Conservation (phyloP, 805 yeast genomes). For the Teunomyces stri region DNA sequence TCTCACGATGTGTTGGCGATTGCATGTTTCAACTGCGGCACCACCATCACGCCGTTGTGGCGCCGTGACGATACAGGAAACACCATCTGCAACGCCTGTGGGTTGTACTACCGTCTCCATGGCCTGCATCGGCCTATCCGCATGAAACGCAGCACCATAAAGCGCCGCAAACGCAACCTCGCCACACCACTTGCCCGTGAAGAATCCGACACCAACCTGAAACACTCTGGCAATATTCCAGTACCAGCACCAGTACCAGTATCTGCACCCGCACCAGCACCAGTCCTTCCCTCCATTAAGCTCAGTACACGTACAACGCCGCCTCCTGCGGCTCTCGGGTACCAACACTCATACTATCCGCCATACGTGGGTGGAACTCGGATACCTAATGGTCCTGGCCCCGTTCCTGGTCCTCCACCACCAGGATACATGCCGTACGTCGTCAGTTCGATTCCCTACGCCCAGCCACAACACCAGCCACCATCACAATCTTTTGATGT, state of each 20-base stretch:
- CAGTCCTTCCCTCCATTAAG: slow-evolving; percentile 1
- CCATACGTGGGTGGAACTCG: slow-evolving; percentile 35
- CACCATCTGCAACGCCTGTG: slow-evolving; percentile 88
- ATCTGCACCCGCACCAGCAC: neutral
- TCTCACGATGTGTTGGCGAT: slow-evolving; percentile 52
- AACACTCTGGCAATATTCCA: no score
- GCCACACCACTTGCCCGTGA: neutral
- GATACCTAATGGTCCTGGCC: slow-evolving; percentile 42
- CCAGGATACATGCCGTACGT: neutral
- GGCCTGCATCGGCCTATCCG: slow-evolving; percentile 75
- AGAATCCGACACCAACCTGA: neutral
- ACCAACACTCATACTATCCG: slow-evolving; percentile 23
- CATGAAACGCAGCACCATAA: slow-evolving; percentile 70
- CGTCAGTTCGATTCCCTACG: neutral
- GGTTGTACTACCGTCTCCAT: slow-evolving; percentile 70
- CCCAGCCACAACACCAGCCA: slow-evolving; percentile 3
- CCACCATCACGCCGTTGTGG: slow-evolving; percentile 87
- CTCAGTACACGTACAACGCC: slow-evolving; percentile 6
- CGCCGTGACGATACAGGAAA: slow-evolving; percentile 78
- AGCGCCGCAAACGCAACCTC: slow-evolving; percentile 60
- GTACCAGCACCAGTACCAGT: neutral
- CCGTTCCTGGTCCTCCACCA: slow-evolving; percentile 43
- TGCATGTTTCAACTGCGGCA: slow-evolving; percentile 80
- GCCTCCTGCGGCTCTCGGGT: slow-evolving; percentile 4
- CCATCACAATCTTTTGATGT: slow-evolving; percentile 2